Evolutionary conservation across 305 asterid genomes (phyloP).

Genomic region (Rubia tinctorum): DNA sequence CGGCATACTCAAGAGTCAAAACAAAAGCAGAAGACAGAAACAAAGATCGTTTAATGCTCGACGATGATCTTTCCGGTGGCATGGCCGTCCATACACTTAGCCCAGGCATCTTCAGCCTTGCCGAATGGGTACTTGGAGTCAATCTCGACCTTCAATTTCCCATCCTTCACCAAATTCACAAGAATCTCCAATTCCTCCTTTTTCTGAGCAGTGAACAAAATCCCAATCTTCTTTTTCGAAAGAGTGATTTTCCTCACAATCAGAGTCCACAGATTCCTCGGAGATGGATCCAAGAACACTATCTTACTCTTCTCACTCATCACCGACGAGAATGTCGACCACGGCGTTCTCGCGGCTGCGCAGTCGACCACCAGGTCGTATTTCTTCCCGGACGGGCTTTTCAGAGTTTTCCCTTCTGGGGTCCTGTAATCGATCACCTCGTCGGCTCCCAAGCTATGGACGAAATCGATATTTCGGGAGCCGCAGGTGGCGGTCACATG

Average conservation of each 20-base stretch:
- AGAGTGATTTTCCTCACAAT: conserved; percentile 32
- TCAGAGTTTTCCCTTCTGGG: conserved; percentile 42
- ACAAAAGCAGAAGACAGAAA: background rate
- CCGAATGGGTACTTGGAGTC: conserved; percentile 68
- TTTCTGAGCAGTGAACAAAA: conserved; percentile 28
- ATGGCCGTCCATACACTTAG: conserved; percentile 65
- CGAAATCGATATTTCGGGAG: conserved; percentile 39
- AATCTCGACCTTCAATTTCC: conserved; percentile 52
- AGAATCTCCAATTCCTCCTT: conserved; percentile 37
- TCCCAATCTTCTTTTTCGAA: conserved; percentile 42
- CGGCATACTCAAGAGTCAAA: background rate
- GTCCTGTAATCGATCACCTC: conserved; percentile 54
- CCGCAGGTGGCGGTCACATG: conserved; percentile 54
- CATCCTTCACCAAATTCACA: conserved; percentile 51
- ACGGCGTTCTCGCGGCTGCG: conserved; percentile 28
- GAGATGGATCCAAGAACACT: conserved; percentile 35
- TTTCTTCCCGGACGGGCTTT: conserved; percentile 45
- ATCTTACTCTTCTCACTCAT: conserved; percentile 35
- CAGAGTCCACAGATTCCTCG: conserved; percentile 28
- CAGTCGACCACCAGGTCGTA: conserved; percentile 47
- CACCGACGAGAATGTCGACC: conserved; percentile 27
- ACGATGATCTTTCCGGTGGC: conserved; percentile 79
- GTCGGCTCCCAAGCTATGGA: conserved; percentile 47
- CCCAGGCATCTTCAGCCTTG: conserved; percentile 77
- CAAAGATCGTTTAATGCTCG: conserved; percentile 15